Evolutionary conservation across 2,329 filamentous ascomycete species (phyloP).

Genomic region (Hortaea sp.): DNA sequence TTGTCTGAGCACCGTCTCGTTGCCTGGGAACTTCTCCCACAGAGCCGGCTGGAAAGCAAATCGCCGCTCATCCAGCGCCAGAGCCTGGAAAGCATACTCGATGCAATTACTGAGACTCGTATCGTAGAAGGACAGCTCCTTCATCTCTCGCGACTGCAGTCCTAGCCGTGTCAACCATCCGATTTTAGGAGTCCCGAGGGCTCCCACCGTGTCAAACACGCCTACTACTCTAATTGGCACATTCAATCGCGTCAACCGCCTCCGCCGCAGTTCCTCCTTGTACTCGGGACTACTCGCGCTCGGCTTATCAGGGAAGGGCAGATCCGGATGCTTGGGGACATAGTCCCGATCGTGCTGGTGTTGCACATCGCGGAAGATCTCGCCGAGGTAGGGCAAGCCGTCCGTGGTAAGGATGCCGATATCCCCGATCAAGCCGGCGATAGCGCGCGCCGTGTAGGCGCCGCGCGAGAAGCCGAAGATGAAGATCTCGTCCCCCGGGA

Average conservation of each 20-base stretch:
- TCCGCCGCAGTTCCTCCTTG: conserved; percentile 28
- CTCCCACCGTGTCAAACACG: conserved; percentile 37
- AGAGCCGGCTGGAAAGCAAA: conserved; percentile 31
- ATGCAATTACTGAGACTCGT: conserved; percentile 33
- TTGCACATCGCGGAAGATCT: conserved; percentile 38
- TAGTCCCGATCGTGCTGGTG: conserved; percentile 35
- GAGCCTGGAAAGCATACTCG: conserved; percentile 35
- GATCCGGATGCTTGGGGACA: conserved; percentile 33
- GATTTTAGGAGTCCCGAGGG: conserved; percentile 37
- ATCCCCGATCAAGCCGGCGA: conserved; percentile 35
- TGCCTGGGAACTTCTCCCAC: conserved; percentile 34
- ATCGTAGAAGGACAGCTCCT: conserved; percentile 38
- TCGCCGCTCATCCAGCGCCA: conserved; percentile 34
- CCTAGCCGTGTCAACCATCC: conserved; percentile 28
- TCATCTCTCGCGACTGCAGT: conserved; percentile 23
- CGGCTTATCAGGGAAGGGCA: conserved; percentile 39
- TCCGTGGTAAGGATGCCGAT: conserved; percentile 41
- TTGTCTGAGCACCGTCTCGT: conserved; percentile 35
- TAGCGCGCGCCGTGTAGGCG: conserved; percentile 36
- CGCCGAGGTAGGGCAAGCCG: conserved; percentile 34
- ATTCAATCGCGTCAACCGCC: conserved; percentile 23
- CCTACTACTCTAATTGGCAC: conserved; percentile 33
- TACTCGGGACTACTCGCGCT: conserved; percentile 34
- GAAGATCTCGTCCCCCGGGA: conserved; percentile 41
- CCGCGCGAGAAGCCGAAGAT: conserved; percentile 41